Evolutionary conservation across 257 asterid genomes (phyloP), one percentile per base, ranked within the genome.

Genomic region (Solanum clarkiae): DNA sequence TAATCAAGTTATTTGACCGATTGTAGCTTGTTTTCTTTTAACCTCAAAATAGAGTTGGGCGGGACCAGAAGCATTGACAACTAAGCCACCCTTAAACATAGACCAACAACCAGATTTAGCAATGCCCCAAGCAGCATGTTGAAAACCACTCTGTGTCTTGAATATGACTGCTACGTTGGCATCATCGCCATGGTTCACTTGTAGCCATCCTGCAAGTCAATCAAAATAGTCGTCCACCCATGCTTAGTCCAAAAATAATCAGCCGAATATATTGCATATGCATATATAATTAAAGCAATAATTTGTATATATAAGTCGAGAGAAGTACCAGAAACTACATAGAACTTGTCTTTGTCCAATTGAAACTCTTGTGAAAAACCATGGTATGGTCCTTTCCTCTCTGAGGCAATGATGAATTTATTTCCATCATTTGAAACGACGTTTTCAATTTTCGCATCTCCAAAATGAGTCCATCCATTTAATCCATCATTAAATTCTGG

Each of bases 51-150:
- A 89, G n/a, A 91, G 86, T n/a, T 87, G 62, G 2, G 88, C 90
- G 1, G 86, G 86, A 81, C 86, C 90, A 4, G 94, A 86, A 36
- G 54, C 74, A 65, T 89, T 56, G 17, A 87, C 90, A 24, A 54
- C 49, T 2, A 89, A 22, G 5, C 93, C 91, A 53, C 90, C 92
- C 80, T 92, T 90, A 36, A 92, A 85, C 93, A 92, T 90, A 26
- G 94, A 88, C 93, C 93, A 90, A 69, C 94, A 92, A 36, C 93
- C 93, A 2, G 85, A 83, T 24, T 60, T 84, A 6, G 91, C 92
- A 11, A 62, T 66, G 1, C 84, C 84, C 89, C 86, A 86, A 4
- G 92, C 94, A 22, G 85, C 90, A 56, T 47, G 77, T 42, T 54
- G 29, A 10, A 12, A 36, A 49, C 63, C 82, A 1, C 10, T 24